Base-by-base conservation (phyloP, 305 asterid genomes). In the Fraxinus greggii region DNA sequence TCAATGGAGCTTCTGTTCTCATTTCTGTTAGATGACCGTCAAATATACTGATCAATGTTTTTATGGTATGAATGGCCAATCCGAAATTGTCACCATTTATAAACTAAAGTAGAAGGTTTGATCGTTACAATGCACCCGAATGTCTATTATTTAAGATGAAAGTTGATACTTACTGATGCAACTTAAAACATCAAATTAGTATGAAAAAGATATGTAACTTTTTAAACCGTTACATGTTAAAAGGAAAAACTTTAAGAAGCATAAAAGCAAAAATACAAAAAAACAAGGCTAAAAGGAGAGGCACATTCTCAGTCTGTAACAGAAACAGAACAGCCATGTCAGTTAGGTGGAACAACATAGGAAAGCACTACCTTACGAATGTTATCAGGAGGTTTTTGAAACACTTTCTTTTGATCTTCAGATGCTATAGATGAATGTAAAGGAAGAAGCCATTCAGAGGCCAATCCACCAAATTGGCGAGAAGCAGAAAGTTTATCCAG, bases 381-480 rank as follows among this genome's bases (percentile, higher is more conserved):
- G 84, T 88, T 93, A 77, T 88, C 92, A 78, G 97, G 94, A 80
- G 99, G 97, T 85, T 90, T 93, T 81, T 87, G 91, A 85, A 95
- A 95, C 86, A 91, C 99, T 89, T 89, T 95, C 88, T 89, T 92
- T 83, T 95, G 99, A 89, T 95, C 97, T 88, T 91, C 98, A 36
- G 97, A 91, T 85, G 97, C 94, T 78, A 95, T 87, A 75, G 99
- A 94, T 87, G 99, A 95, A 90, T 95, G 98, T 80, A 95, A 84
- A 54, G 99, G 97, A 84, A 95, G 95, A 87, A 95, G 91, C 99
- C 99, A 95, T 70, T 94, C 96, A 83, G 97, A 95, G 85, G 95
- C 88, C 24, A 74, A 81, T 76, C 97, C 98, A 65, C 98, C 92
- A 88, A 94, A 95, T 83, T 89, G 97, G 86, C 87, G 92, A 79